Base-by-base conservation (phyloP, 176 grass and related monocot genomes). In the Elaeis guineensis region DNA sequence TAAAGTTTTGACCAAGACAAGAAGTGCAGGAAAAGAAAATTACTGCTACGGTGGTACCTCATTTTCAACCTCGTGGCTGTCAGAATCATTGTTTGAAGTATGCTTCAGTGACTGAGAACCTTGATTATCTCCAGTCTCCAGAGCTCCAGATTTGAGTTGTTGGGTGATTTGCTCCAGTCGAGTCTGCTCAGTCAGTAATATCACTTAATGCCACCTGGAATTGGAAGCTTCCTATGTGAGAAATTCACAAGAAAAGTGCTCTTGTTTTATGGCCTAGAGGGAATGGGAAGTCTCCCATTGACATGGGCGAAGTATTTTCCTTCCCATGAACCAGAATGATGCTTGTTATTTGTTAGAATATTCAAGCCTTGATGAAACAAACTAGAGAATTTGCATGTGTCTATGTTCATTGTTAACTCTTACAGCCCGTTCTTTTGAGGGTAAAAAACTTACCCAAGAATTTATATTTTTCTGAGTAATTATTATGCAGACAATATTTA, bases 101-200 rank as follows among this genome's bases (percentile, higher is more conserved):
- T 78, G 62, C 22, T 62, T 80, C 49, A 59, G 54, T 62, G 81
- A 67, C 16, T 69, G n/a, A 63, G 78, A 81, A 65, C 22, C 75
- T 59, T 83, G 77, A 67, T 76, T 70, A 63, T 75, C 73, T 21
- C 35, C 68, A 25, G 62, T 76, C 55, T 88, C 80, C 64, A 67
- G 17, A 72, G 69, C 61, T 82, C 62, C 78, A 59, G 78, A 64
- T 64, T 85, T 82, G 66, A 97, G 73, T 66, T 69, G 65, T 73
- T 83, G 72, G 60, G 76, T 83, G 62, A 97, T 97, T 85, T 97
- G 87, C 69, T 87, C 92, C 78, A 97, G 54, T 76, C 87, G 84
- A 78, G 57, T 84, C 92, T 97, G 92, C 55, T 82, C 78, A 90
- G 74, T 75, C 64, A 91, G 55, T 91, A 82, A 74, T 81, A 83